Evolutionary conservation across 495 filamentous ascomycete species (phyloP), one percentile per base, ranked within the genome.

Genomic region (Penicillium chermesinum): DNA sequence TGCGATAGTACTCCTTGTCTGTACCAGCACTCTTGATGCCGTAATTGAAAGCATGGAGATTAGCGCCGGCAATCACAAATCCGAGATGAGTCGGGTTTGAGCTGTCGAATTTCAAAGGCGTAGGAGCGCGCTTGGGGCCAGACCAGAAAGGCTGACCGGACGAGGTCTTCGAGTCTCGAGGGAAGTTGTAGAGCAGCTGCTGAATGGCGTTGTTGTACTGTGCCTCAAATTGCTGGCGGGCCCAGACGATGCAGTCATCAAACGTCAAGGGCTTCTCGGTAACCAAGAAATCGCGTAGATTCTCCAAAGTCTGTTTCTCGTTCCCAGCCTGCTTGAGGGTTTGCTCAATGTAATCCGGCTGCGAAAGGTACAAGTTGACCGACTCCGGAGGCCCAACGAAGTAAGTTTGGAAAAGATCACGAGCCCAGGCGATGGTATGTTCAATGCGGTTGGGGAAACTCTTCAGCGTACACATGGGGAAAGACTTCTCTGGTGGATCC

Each of bases 361-460:
- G 87, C 5, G 83, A 85, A 34, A 97, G 78, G 58, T 99, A 99
- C 47, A 94, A 80, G 66, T 99, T 99, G 56, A 91, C 91, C 13
- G 91, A 84, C 70, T 99, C 93, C 14, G 91, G 87, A 12, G 90
- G 88, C 45, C 91, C 90, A 49, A 94, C 89, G 56, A 96, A 99
- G 48, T 86, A 91, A 15, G 83, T 82, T 66, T 96, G 88, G 74
- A 99, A 99, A 16, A 95, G 73, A 59, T 97, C 93, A 38, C 91
- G 82, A 19, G 90, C 87, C 94, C 94, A 99, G 16, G 94, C 94
- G 64, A 99, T 99, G 4, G 94, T 99, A 62, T 99, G 94, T 70
- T 99, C 89, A 62, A 99, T 99, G 60, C 83, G 86, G 74, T 99
- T 99, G 46, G 94, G 94, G 78, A 99, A 99, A 74, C 90, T 96